These are phyloP conservation scores for Suillus lakei DNA, from an alignment of 768 basidiomycete genomes.

Conservation along the genomic window DNA sequence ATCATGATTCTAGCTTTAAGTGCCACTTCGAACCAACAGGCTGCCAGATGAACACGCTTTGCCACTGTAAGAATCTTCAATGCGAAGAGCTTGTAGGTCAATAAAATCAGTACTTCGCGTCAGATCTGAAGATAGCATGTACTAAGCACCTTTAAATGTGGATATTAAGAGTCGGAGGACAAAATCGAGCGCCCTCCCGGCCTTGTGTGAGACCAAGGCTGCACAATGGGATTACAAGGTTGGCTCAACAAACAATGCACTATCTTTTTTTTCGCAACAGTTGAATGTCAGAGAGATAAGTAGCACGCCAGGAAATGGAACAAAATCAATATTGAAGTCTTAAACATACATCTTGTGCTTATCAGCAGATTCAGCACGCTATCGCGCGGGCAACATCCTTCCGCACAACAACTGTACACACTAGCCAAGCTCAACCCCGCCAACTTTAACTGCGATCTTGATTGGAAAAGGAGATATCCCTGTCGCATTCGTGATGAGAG, in stretches of 20 bases:
- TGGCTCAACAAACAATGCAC: no score
- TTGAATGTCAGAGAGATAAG: background rate
- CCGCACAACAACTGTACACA: background rate
- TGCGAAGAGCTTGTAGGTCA: no score
- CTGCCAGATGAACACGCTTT: no score
- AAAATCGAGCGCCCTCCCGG: background rate
- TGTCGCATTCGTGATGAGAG: slow-evolving; percentile 75
- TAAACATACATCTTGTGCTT: background rate
- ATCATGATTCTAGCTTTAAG: no score
- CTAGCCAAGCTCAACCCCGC: slow-evolving; percentile 62
- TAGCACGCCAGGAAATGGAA: background rate
- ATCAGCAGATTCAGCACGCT: no score
- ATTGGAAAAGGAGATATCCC: slow-evolving; percentile 86
- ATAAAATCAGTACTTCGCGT: background rate
- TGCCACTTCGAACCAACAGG: no score
- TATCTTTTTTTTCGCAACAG: no score
- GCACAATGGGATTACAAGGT: no score
- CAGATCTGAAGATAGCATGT: background rate
- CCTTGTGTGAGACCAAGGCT: no score
- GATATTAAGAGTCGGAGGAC: background rate
- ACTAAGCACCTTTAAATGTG: background rate
- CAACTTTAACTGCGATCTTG: slow-evolving; percentile 68
- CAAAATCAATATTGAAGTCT: background rate
- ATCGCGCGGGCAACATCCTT: background rate
- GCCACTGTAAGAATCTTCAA: background rate